phyloP scores from a whole-genome alignment of 441 rosid genomes.

The Rhodomyrtus psidioides region DNA sequence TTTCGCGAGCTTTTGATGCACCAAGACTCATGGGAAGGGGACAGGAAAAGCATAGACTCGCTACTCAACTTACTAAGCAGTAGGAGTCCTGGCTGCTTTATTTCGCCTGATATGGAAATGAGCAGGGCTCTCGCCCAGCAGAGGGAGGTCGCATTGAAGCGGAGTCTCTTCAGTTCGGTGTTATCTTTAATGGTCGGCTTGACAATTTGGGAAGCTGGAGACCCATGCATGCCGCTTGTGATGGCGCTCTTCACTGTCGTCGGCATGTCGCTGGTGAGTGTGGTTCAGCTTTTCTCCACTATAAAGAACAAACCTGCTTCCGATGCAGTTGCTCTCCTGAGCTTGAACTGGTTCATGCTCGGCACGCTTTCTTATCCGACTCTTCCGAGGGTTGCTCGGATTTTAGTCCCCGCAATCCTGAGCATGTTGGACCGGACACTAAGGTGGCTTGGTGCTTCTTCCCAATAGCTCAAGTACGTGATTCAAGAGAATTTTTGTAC shows the following conservation, averaged over 20 bases:
- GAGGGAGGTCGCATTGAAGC: constrained; percentile 40
- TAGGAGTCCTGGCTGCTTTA: constrained; percentile 11
- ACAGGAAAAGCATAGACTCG: constrained; percentile 13
- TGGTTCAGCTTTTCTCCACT: constrained; percentile 55
- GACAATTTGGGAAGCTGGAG: constrained; percentile 54
- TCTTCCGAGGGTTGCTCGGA: constrained; percentile 39
- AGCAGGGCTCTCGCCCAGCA: constrained; percentile 19
- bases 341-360: constrained; percentile 74
- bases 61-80: constrained; percentile 4
- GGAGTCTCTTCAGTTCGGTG: constrained; percentile 50
- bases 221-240: constrained; percentile 71
- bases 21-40: constrained; percentile 12
- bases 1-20: constrained; percentile 11
- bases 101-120: constrained; percentile 12
- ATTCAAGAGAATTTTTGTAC: neutral
- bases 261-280: constrained; percentile 65
- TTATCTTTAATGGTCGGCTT: constrained; percentile 58
- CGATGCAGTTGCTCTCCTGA: constrained; percentile 71
- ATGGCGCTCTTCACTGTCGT: constrained; percentile 68
- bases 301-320: constrained; percentile 58
- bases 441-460: constrained; percentile 22
- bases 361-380: constrained; percentile 69
- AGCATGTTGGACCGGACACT: constrained; percentile 7
- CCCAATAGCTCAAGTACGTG: constrained; percentile 6
- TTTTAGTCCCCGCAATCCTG: constrained; percentile 9